Conservation (phyloP, 257 asterid species). For the Fraxinus americana region DNA sequence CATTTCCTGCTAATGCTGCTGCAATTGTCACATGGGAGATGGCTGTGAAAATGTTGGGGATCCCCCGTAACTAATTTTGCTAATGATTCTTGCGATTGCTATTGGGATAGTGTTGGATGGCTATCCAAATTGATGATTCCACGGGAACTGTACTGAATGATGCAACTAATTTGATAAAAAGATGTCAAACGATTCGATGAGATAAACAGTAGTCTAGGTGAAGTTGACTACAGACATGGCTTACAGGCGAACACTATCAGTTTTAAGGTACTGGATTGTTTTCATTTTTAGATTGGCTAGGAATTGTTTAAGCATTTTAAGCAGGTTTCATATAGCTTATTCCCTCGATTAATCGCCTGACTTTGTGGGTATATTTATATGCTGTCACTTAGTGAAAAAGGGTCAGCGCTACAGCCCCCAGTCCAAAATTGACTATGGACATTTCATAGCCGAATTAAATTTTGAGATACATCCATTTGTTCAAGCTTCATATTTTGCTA, state of each 20-base stretch:
- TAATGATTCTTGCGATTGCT: constrained; percentile 23
- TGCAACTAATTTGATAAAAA: constrained; percentile 17
- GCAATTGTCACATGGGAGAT: constrained; percentile 51
- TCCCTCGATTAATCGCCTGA: background rate
- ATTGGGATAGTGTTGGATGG: constrained; percentile 20
- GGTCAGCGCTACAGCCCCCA: too few relatives aligned
- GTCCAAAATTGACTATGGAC: background rate
- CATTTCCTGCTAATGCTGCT: constrained; percentile 61
- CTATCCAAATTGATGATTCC: constrained; percentile 17
- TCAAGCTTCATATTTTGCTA: background rate
- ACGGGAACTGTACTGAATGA: constrained; percentile 6
- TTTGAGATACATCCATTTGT: background rate
- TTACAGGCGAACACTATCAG: constrained; percentile 19
- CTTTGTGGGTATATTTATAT: background rate
- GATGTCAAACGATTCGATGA: constrained; percentile 16
- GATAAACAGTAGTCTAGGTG: background rate
- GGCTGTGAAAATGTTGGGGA: constrained; percentile 72
- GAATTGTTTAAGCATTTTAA: constrained; percentile 14
- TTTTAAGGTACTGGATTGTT: constrained; percentile 13
- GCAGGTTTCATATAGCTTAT: background rate
- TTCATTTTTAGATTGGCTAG: constrained; percentile 13
- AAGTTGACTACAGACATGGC: constrained; percentile 10
- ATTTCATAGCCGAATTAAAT: background rate
- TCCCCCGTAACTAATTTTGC: constrained; percentile 44
- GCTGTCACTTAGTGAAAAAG: background rate